Conservation (phyloP, 768 basidiomycete genomes). For the Exidia glandulosa region DNA sequence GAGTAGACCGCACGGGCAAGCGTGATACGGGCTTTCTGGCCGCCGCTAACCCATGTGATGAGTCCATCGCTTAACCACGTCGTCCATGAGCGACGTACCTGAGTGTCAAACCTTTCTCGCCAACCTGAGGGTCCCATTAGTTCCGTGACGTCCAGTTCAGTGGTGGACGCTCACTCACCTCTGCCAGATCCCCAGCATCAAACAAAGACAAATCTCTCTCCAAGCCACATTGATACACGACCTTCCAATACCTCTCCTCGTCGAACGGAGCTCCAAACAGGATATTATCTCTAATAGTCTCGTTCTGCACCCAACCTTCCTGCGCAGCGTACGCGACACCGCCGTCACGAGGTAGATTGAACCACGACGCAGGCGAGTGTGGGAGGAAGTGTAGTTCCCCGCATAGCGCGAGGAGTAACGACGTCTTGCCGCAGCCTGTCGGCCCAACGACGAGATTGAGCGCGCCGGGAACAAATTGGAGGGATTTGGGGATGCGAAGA, state of each 20-base stretch:
- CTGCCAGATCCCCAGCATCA: constrained; percentile 53
- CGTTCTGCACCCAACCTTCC: constrained; percentile 10
- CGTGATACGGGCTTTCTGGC: constrained; percentile 48
- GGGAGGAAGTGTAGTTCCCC: constrained; percentile 24
- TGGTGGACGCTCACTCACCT: constrained; percentile 19
- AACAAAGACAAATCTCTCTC: constrained; percentile 36
- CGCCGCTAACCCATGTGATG: no score
- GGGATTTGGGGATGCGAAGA: constrained; percentile 1
- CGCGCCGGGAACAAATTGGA: constrained; percentile 1
- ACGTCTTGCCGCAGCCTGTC: constrained; percentile 22
- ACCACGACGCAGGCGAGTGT: not conserved
- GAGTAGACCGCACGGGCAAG: constrained; percentile 52
- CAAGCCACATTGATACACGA: constrained; percentile 28
- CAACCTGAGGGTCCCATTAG: constrained; percentile 23
- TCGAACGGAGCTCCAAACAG: constrained; percentile 33
- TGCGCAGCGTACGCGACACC: constrained; percentile 9
- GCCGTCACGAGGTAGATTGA: constrained; percentile 4
- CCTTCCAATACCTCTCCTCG: constrained; percentile 30
- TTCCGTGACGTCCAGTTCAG: not conserved
- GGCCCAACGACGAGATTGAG: constrained; percentile 23
- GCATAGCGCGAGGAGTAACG: constrained; percentile 19
- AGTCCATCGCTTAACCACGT: not conserved
- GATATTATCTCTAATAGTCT: constrained; percentile 30
- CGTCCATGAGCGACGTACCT: constrained; percentile 16
- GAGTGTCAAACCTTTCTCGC: constrained; percentile 56